A percentile compares a stretch with the other conserved stretches of the same genome.
phyloP scores from a whole-genome alignment of 768 basidiomycete genomes.

The Lactarius hatsudake region DNA sequence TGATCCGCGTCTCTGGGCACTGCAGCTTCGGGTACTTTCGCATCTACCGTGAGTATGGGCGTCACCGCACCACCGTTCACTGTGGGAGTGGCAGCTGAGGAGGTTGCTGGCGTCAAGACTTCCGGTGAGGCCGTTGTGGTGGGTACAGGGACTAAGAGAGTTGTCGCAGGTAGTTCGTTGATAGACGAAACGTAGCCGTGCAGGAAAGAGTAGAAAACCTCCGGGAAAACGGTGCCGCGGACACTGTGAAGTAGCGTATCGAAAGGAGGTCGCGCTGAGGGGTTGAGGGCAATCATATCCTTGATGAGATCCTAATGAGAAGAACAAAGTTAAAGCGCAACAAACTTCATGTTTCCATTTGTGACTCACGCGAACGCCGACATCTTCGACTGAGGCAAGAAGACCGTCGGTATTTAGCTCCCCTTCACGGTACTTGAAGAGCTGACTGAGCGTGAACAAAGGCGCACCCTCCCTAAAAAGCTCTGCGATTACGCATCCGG shows the following conservation, averaged over 20 bases:
- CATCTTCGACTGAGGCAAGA: constrained; percentile 74
- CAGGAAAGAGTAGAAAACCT: constrained; percentile 92
- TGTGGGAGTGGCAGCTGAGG: constrained; percentile 23
- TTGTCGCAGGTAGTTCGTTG: constrained; percentile 58
- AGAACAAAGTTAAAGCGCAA: not conserved
- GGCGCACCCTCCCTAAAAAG: constrained; percentile 93
- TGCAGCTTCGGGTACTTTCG: constrained; percentile 33
- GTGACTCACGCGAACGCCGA: constrained; percentile 69
- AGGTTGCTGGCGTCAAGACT: constrained; percentile 8
- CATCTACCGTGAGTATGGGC: constrained; percentile 14
- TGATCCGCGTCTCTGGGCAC: constrained; percentile 84
- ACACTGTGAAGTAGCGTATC: constrained; percentile 72
- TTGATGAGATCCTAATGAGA: constrained; percentile 70
- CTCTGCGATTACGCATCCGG: constrained; percentile 93
- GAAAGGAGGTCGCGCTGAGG: constrained; percentile 74
- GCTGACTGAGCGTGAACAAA: constrained; percentile 88
- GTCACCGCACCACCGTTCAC: constrained; percentile 17
- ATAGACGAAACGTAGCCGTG: constrained; percentile 84
- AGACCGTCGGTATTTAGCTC: constrained; percentile 74
- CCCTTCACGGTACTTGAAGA: constrained; percentile 91
- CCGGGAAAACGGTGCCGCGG: constrained; percentile 80
- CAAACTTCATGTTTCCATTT: constrained; percentile 4
- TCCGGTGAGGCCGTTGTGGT: constrained; percentile 6
- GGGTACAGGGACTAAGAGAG: constrained; percentile 37
- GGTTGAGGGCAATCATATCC: constrained; percentile 86